These are phyloP conservation scores for Ogataea nonfermentans DNA, from an alignment of 805 yeast species.

Conservation along the genomic window DNA sequence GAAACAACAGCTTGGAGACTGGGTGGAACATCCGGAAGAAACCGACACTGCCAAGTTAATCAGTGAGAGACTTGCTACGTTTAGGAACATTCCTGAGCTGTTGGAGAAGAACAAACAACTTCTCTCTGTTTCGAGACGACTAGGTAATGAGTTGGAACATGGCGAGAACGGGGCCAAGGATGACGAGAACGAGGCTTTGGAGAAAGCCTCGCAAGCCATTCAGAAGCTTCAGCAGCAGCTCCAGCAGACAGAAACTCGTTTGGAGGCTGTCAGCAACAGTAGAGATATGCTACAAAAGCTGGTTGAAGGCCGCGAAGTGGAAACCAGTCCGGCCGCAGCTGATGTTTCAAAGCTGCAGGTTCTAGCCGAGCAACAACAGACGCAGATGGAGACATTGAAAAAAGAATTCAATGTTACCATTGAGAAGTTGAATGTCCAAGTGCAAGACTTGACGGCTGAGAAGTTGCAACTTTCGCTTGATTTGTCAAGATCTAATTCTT, in stretches of 20 bases:
- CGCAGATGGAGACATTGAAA: constrained; percentile 40
- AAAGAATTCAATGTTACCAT: constrained; percentile 43
- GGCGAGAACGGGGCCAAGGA: constrained; percentile 56
- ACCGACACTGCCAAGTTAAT: constrained; percentile 74
- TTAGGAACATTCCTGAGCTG: constrained; percentile 63
- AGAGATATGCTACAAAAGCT: constrained; percentile 57
- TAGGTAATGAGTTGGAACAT: constrained; percentile 69
- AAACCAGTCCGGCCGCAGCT: constrained; percentile 2
- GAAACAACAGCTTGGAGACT: constrained; percentile 55
- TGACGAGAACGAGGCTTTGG: constrained; percentile 27
- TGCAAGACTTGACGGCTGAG: constrained; percentile 38
- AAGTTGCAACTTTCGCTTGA: constrained; percentile 48
- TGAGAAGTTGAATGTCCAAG: constrained; percentile 47
- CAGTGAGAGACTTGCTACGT: constrained; percentile 69
- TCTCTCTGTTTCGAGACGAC: constrained; percentile 61
- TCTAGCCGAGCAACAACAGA: constrained; percentile 31
- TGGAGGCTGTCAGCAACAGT: constrained; percentile 58
- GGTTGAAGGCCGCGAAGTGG: constrained; percentile 24
- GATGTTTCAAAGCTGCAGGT: constrained; percentile 14
- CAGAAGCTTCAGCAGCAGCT: constrained; percentile 59
- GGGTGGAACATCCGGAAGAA: constrained; percentile 41
- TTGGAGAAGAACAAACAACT: constrained; percentile 75
- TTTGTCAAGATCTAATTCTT: constrained; percentile 53
- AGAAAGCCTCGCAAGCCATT: constrained; percentile 63
- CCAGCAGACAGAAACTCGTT: constrained; percentile 46